These are phyloP conservation scores for Pseudogymnoascus sp. DNA, from an alignment of 2,329 filamentous ascomycete species.

Conservation along the genomic window DNA sequence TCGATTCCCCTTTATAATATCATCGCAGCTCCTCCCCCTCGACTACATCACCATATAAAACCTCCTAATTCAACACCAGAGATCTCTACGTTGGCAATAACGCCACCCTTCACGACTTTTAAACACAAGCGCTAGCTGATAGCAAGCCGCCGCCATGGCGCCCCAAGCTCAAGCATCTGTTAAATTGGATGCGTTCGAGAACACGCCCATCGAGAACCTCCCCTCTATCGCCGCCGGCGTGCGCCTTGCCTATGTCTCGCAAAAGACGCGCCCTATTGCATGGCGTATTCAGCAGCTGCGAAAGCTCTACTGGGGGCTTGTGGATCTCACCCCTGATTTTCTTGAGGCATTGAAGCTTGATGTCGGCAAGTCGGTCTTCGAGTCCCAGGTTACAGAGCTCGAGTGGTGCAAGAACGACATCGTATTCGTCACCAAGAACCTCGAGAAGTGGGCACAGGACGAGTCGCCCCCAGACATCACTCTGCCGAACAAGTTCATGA, in stretches of 20 bases:
- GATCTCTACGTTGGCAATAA: neutral
- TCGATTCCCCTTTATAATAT: neutral
- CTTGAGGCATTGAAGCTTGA: conserved; percentile 69
- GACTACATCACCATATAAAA: neutral
- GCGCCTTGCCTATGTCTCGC: conserved; percentile 62
- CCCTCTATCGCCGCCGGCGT: conserved; percentile 48
- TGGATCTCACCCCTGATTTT: conserved; percentile 67
- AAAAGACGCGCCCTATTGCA: conserved; percentile 73
- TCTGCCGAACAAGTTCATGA: conserved; percentile 58
- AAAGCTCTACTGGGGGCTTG: conserved; percentile 88
- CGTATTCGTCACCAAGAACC: conserved; percentile 65
- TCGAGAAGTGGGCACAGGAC: conserved; percentile 76
- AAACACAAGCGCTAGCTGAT: neutral
- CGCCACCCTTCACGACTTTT: neutral
- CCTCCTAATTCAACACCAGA: neutral
- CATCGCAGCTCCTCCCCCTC: neutral
- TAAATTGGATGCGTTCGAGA: conserved; percentile 36
- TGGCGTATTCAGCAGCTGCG: conserved; percentile 81
- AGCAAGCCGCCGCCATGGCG: neutral
- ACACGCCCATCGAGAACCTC: conserved; percentile 60
- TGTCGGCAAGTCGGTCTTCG: conserved; percentile 67
- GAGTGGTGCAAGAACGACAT: conserved; percentile 75
- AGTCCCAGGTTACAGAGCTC: conserved; percentile 66
- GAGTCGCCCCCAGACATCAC: conserved; percentile 65
- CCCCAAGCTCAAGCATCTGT: neutral